Conservation (phyloP, 441 rosid species). For the Populus tomentosa region DNA sequence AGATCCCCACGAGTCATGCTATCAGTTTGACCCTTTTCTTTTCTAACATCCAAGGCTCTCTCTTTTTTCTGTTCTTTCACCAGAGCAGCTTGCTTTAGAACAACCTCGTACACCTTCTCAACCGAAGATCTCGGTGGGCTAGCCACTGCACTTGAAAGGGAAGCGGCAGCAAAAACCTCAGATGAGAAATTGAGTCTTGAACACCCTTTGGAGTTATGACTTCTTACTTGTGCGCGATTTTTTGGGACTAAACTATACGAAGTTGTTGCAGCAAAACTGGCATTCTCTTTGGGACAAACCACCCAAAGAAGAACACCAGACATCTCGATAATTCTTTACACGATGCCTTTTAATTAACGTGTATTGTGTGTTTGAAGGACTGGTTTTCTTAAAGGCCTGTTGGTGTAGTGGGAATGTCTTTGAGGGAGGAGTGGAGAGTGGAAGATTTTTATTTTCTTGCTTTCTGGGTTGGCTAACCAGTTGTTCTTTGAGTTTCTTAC, state of each 20-base stretch:
- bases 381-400: not conserved
- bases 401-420: not conserved
- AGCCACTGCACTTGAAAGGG: slow-evolving; percentile 13
- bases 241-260: slow-evolving; percentile 14
- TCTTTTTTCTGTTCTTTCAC: slow-evolving; percentile 29
- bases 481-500: not conserved
- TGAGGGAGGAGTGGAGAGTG: not conserved
- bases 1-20: slow-evolving; percentile 21
- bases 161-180: slow-evolving; percentile 14
- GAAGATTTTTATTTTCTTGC: not conserved
- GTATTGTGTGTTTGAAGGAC: not conserved
- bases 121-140: slow-evolving; percentile 32
- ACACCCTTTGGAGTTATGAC: slow-evolving; percentile 8
- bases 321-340: slow-evolving; percentile 12
- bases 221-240: slow-evolving; percentile 2
- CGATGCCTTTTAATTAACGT: no score
- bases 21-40: slow-evolving; percentile 10
- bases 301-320: slow-evolving; percentile 36
- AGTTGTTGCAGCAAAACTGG: slow-evolving; percentile 10
- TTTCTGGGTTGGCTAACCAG: not conserved
- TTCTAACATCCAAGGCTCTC: slow-evolving; percentile 6
- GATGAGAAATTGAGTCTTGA: slow-evolving; percentile 10
- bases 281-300: slow-evolving; percentile 34
- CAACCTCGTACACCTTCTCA: slow-evolving; percentile 48
- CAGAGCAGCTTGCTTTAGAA: slow-evolving; percentile 49